Percentiles rank a stretch among this genome's conserved stretches.
phyloP scores from a whole-genome alignment of 306 rosid genomes.

The Lupinus albus region DNA sequence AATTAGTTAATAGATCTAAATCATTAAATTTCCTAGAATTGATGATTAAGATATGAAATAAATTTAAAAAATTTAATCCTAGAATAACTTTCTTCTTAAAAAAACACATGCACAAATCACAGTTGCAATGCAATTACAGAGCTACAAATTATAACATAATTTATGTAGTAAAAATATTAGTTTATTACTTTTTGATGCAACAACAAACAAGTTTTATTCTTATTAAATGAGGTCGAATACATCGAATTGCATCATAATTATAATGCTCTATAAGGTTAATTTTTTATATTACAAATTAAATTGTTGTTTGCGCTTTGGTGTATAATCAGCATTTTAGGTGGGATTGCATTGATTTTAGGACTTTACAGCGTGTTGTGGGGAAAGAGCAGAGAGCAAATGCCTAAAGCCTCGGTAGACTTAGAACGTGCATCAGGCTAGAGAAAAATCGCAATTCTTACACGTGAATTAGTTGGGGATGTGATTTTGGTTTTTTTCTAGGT shows the following conservation, averaged over 20 bases:
- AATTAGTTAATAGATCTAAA: no score
- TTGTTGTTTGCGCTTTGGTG: neutral
- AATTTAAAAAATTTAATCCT: no score
- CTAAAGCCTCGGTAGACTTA: constrained; percentile 14
- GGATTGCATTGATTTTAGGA: constrained; percentile 55
- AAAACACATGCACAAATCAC: no score
- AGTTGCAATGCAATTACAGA: no score
- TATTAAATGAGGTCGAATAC: no score
- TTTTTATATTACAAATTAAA: neutral
- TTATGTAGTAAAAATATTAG: neutral
- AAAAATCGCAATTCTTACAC: neutral
- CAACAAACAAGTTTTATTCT: no score
- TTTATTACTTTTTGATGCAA: neutral
- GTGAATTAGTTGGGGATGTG: neutral
- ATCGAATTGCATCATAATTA: no score
- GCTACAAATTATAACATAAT: no score
- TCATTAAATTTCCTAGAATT: no score
- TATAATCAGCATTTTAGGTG: constrained; percentile 62
- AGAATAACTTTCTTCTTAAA: no score
- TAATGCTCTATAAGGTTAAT: no score
- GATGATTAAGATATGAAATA: no score
- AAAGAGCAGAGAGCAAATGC: constrained; percentile 53
- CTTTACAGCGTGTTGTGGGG: constrained; percentile 74
- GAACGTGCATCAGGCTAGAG: constrained; percentile 25
- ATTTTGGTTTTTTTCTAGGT: neutral